Conservation (phyloP, 2,329 filamentous ascomycete species). For the Rhynchosporium graminicola region DNA sequence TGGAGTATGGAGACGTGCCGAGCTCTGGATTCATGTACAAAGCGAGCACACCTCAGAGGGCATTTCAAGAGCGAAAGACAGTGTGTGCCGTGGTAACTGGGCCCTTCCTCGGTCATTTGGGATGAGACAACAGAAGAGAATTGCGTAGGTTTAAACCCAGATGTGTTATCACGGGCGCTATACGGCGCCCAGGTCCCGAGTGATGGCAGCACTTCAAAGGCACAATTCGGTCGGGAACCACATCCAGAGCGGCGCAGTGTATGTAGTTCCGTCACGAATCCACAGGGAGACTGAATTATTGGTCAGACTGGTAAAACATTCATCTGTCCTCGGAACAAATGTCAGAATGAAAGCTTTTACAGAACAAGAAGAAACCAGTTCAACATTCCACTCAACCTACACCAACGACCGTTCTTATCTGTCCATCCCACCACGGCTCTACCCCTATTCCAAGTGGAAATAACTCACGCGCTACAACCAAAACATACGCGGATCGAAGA, state of each 20-base stretch:
- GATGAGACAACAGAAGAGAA: too few relatives aligned
- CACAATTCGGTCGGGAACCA: constrained; percentile 8
- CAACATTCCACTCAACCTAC: not conserved
- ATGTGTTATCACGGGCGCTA: too few relatives aligned
- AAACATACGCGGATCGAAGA: too few relatives aligned
- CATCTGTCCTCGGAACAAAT: not conserved
- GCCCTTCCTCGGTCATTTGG: too few relatives aligned
- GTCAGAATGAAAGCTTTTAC: not conserved
- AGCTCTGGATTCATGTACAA: too few relatives aligned
- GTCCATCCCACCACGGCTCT: not conserved
- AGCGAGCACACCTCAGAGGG: too few relatives aligned
- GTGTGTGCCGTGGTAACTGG: too few relatives aligned
- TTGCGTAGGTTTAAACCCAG: too few relatives aligned
- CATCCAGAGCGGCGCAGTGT: not conserved
- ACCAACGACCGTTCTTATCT: not conserved
- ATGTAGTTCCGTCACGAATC: not conserved
- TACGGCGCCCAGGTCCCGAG: too few relatives aligned
- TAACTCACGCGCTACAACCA: not conserved
- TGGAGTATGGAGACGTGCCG: too few relatives aligned
- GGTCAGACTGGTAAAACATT: not conserved
- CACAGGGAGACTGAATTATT: not conserved
- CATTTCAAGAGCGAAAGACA: too few relatives aligned
- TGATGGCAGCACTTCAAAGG: constrained; percentile 6
- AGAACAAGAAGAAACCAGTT: not conserved
- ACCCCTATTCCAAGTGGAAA: not conserved